Base-by-base conservation (phyloP, 2,329 filamentous ascomycete species). In the Arthrobotrys pseudoclavata region DNA sequence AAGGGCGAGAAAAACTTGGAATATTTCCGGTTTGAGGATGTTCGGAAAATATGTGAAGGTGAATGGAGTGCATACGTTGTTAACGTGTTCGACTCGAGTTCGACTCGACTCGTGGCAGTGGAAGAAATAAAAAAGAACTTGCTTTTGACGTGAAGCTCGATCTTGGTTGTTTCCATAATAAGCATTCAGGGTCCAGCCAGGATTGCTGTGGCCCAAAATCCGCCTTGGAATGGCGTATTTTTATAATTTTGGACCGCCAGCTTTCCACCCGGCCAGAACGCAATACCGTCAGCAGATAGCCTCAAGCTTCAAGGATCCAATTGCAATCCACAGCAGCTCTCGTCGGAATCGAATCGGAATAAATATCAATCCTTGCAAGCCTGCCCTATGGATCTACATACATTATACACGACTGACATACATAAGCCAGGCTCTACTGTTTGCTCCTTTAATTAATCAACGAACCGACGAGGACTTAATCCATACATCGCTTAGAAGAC, bases 1-100 rank as follows among this genome's bases (percentile, higher is more conserved):
- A 37, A 42, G 45, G 20, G 47, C 18, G 63, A 45, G 7, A 26
- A 34, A 67, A 76, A 64, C 66, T 66, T 76, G 47, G 61, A 66
- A 68, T 24, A 24, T 64, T 55, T 67, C 50, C 60, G 50, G 69
- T 60, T 60, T 42, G 53, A 60, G 34, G 34, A 20, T 50, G 12
- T 26, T 37, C 52, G 52, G 53, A 31, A 60, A 40, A 45, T 45
- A 45, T 45, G 42, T 55, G 29, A 37, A 37, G 52, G n/a, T 37
- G 29, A 37, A 12, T 45, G 42, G n/a, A 7, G n/a, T 45, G 10
- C 42, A 20, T 20, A 15, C 42, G n/a, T 7, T 45, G 42, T 45
- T 3, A 45, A 45, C 42, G 42, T 45, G 42, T 45, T 50, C 47
- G 47, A 47, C 42, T 47, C 18, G 42, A 20, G 42, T 6, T 47